phyloP scores from a whole-genome alignment of 2,329 filamentous ascomycete genomes.

The Penicillium sp. region DNA sequence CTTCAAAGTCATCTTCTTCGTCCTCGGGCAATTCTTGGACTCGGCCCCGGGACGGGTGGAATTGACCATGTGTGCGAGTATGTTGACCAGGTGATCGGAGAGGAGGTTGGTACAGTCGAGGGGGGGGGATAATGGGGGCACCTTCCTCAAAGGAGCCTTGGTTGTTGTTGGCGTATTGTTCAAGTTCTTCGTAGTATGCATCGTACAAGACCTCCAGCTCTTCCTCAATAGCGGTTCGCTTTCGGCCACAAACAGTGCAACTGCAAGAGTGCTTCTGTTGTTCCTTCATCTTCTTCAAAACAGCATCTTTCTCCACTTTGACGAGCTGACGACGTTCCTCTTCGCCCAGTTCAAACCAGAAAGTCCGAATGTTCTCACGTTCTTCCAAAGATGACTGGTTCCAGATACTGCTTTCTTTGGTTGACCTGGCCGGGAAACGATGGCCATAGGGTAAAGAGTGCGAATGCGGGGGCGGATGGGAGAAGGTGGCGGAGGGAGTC shows the following conservation, averaged over 20 bases:
- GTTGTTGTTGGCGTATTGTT: conserved; percentile 91
- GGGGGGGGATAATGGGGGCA: conserved; percentile 71
- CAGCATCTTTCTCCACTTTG: conserved; percentile 98
- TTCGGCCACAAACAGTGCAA: conserved; percentile 94
- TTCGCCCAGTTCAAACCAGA: conserved; percentile 94
- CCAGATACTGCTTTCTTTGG: conserved; percentile 86
- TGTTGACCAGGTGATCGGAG: conserved; percentile 61
- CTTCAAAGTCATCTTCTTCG: conserved; percentile 60
- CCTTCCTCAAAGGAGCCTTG: conserved; percentile 66
- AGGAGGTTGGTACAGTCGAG: conserved; percentile 66
- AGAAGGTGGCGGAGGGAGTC: conserved; percentile 52
- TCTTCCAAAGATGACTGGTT: conserved; percentile 94
- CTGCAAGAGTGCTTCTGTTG: conserved; percentile 99
- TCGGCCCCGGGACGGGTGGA: conserved; percentile 75
- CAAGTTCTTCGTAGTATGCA: conserved; percentile 96
- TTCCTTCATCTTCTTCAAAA: conserved; percentile 99
- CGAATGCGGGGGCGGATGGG: conserved; percentile 50
- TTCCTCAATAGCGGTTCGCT: conserved; percentile 96
- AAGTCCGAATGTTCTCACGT: conserved; percentile 95
- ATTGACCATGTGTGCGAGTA: conserved; percentile 60
- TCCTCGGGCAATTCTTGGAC: conserved; percentile 67
- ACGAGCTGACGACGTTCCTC: conserved; percentile 93
- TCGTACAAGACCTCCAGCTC: conserved; percentile 97
- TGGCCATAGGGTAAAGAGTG: conserved; percentile 52
- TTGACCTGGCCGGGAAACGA: conserved; percentile 54